Conservation (phyloP, 2,329 filamentous ascomycete species). For the Colletotrichum eremochloae region DNA sequence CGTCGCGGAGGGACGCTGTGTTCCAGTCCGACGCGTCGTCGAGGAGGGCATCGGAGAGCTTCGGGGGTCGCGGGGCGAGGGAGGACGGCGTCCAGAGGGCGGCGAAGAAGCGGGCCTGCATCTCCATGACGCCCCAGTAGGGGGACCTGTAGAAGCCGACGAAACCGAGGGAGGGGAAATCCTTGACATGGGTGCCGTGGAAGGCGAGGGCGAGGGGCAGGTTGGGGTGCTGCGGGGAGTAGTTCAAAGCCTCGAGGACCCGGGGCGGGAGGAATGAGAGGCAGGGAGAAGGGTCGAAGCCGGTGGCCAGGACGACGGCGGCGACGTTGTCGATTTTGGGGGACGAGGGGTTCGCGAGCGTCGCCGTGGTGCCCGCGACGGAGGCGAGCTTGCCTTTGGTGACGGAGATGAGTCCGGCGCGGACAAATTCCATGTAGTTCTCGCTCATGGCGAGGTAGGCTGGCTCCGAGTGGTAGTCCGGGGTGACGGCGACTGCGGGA, state of each 20-base stretch:
- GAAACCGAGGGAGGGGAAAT: constrained; percentile 77
- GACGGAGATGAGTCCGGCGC: constrained; percentile 70
- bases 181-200: constrained; percentile 72
- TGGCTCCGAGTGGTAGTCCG: constrained; percentile 61
- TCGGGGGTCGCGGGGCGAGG: constrained; percentile 44
- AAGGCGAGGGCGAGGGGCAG: constrained; percentile 77
- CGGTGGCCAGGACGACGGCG: constrained; percentile 80
- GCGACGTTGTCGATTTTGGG: constrained; percentile 67
- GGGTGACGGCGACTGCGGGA: constrained; percentile 50
- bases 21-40: constrained; percentile 60
- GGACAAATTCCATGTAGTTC: constrained; percentile 80
- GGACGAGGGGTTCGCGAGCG: constrained; percentile 48
- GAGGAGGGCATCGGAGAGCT: constrained; percentile 56
- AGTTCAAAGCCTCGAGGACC: constrained; percentile 68
- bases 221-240: constrained; percentile 65
- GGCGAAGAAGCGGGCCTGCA: constrained; percentile 81
- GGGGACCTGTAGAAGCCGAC: constrained; percentile 88
- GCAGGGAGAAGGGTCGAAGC: constrained; percentile 75
- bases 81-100: constrained; percentile 65
- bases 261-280: constrained; percentile 73
- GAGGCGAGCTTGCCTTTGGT: constrained; percentile 61
- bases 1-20: constrained; percentile 64
- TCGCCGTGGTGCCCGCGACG: constrained; percentile 54
- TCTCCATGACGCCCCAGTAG: constrained; percentile 90
- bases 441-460: constrained; percentile 79